Base-by-base conservation (phyloP, 2,329 filamentous ascomycete genomes). In the Emergomyces pasteurianus region DNA sequence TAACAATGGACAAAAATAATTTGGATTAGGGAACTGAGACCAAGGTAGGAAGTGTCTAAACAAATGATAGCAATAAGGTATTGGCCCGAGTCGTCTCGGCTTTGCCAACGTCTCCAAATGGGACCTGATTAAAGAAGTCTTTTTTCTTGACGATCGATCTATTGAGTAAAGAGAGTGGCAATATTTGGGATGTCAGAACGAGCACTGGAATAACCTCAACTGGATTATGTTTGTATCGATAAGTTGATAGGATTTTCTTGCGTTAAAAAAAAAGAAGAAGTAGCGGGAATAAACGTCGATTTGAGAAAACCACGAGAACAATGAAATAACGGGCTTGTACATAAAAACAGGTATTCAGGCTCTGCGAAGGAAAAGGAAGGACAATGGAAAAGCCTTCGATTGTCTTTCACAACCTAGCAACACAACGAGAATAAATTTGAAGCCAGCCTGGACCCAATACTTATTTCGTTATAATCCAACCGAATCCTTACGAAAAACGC, bases 221-320 rank as follows among this genome's bases (percentile, higher is more conserved):
- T 57, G 38, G 53, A 46, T 57, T 57, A 46, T 57, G n/a, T 23
- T 56, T 46, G 55, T 57, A 57, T 56, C 53, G 53, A 56, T 28
- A 56, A 38, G 26, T 38, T 26, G 40, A 57, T 57, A 40, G 40
- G 55, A 57, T 31, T 46, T 36, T 34, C 55, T 57, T 57, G 55
- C 38, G 40, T 16, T 46, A 46, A 46, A 46, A 54, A 28, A 54
- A 34, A 57, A 16, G 16, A 26, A 18, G 26, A n/a, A n/a, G n/a
- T n/a, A n/a, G n/a, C n/a, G 40, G 38, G 16, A 57, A 34, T 47
- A 16, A 57, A 57, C 16, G 40, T 43, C 16, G 40, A 43, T 34
- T 43, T 57, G 65, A 72, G 71, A 74, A 69, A 73, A 68, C 70
- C 66, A 63, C 68, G 21, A 53, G 21, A 38, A 69, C 64, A 68